These are phyloP conservation scores for Ceratobasidium sp. DNA, from an alignment of 1,284 basidiomycete species.

Conservation along the genomic window DNA sequence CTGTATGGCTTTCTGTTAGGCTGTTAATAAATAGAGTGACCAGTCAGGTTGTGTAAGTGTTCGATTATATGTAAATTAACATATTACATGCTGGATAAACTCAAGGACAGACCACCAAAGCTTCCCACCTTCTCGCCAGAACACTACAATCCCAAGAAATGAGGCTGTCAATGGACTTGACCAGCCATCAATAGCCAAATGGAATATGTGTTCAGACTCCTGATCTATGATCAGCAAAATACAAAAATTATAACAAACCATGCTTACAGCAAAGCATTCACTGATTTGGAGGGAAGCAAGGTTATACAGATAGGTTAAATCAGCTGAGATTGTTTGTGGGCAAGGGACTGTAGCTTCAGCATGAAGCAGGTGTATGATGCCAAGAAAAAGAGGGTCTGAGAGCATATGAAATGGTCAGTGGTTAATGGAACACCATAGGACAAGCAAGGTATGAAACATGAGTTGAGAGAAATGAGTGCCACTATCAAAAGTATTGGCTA, in stretches of 20 bases:
- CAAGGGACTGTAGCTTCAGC: background rate
- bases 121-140: background rate
- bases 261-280: conserved; percentile 6
- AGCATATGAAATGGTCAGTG: conserved; percentile 5
- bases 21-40: too few species aligned
- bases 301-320: conserved; percentile 18
- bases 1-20: conserved; percentile 10
- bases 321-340: conserved; percentile 8
- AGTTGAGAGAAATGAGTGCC: too few species aligned
- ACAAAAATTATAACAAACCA: background rate
- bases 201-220: background rate
- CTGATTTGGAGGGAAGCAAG: background rate
- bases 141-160: conserved; percentile 25
- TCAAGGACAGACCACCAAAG: conserved; percentile 13
- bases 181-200: conserved; percentile 34
- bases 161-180: conserved; percentile 19
- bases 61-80: background rate
- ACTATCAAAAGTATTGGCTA: too few species aligned
- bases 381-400: conserved; percentile 6
- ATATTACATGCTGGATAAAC: conserved; percentile 17
- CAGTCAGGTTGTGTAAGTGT: background rate
- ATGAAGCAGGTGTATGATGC: conserved; percentile 4
- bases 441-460: too few species aligned
- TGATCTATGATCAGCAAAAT: background rate
- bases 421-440: too few species aligned